Conservation (phyloP, 2,329 filamentous ascomycete species). For the Cytospora piceae region DNA sequence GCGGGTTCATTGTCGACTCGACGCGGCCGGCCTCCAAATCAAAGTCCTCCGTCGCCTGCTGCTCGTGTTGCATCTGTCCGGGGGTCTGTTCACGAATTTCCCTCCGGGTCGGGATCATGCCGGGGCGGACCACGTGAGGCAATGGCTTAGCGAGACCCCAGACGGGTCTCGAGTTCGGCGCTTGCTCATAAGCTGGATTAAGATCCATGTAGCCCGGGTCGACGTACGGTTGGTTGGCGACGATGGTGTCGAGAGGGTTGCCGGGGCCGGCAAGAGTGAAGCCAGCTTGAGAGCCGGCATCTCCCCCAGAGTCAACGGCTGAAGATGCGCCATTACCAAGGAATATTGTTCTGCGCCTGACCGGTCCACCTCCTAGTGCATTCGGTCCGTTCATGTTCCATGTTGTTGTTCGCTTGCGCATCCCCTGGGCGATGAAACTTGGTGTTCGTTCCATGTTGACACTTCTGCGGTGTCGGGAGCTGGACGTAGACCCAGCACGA, state of each 20-base stretch:
- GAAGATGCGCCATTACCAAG: slow-evolving; percentile 21
- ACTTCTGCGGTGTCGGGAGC: slow-evolving; percentile 21
- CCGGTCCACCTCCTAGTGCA: slow-evolving; percentile 23
- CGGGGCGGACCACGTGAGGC: slow-evolving; percentile 55
- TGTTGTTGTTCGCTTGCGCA: slow-evolving; percentile 28
- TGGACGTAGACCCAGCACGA: slow-evolving; percentile 25
- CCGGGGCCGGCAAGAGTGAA: slow-evolving; percentile 29
- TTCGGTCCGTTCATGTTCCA: slow-evolving; percentile 28
- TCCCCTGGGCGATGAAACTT: slow-evolving; percentile 13
- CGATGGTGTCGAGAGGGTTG: slow-evolving; percentile 23
- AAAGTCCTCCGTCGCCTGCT: slow-evolving; percentile 24
- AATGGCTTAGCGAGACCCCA: slow-evolving; percentile 59
- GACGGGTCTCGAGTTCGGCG: slow-evolving; percentile 52
- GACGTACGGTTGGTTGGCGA: slow-evolving; percentile 49
- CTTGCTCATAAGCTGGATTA: slow-evolving; percentile 58
- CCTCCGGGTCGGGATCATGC: slow-evolving; percentile 53
- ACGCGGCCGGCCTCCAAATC: slow-evolving; percentile 28
- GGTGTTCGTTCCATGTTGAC: slow-evolving; percentile 15
- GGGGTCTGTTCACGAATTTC: slow-evolving; percentile 39
- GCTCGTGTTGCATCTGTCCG: slow-evolving; percentile 23
- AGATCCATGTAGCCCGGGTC: slow-evolving; percentile 57
- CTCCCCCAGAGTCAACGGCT: slow-evolving; percentile 16
- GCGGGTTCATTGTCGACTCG: slow-evolving; percentile 25
- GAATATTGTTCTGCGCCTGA: slow-evolving; percentile 21
- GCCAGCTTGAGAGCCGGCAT: slow-evolving; percentile 19